Base-by-base conservation (phyloP, 2,329 filamentous ascomycete genomes). In the Rugonectria rugulosa region DNA sequence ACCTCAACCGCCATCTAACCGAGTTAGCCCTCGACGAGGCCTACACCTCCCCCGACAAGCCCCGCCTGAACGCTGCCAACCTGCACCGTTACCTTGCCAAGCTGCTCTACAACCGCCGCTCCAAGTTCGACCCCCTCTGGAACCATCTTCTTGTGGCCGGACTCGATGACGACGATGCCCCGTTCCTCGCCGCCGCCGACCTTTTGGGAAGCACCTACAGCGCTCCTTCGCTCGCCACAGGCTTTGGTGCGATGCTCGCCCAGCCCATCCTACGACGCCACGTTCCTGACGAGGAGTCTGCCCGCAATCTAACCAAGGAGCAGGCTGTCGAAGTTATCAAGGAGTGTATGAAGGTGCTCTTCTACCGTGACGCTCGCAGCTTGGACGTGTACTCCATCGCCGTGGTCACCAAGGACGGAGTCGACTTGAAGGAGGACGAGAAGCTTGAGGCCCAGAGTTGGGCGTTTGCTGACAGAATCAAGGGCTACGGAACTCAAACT, bases 281-380 rank as follows among this genome's bases (percentile, higher is more conserved):
- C 68, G 91, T 92, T 59, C 91, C 92, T 20, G 92, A 97, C 67
- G 95, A 98, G 75, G 89, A 85, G 67, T 80, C 90, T 36, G 87
- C 90, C 27, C 81, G 86, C 67, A 80, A 86, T 57, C 81, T 98
- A 62, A 87, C 81, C 34, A 84, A 86, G 72, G 93, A 97, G 68
- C 76, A 90, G 72, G 95, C 95, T 43, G 81, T 97, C 58, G 80
- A 88, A 55, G 84, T 92, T 34, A 78, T 99, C 71, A 90, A 90
- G 80, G 90, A 97, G 79, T 97, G 92, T 77, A 93, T 99, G 91
- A 98, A 98, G 85, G 94, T 98, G 48, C 83, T 99, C 58, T 99
- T 91, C 81, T 99, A 99, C 82, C 86, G 95, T 68, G 95, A 99
- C 77, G 95, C 95, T 38, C 88, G 95, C 75, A 96, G 91, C 79